Percentiles rank a stretch among this genome's conserved stretches.
phyloP scores from a whole-genome alignment of 2,329 filamentous ascomycete genomes.

The Rutstroemia sp. region DNA sequence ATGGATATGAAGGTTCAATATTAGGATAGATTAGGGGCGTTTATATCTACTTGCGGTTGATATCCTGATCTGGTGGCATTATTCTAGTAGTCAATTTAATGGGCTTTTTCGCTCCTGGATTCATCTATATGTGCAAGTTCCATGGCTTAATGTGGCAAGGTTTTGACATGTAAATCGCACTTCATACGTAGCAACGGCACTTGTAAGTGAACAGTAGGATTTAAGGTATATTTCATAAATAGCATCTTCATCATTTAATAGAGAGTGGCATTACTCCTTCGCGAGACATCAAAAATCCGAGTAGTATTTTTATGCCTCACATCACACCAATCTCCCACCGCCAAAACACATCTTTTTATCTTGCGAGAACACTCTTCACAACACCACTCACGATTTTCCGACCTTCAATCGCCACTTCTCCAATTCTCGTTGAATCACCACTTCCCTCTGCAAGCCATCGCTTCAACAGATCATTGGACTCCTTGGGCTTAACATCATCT shows the following conservation, averaged over 20 bases:
- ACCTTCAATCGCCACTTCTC: slow-evolving; percentile 24
- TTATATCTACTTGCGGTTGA: neutral
- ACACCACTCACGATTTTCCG: slow-evolving; percentile 23
- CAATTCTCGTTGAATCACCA: slow-evolving; percentile 27
- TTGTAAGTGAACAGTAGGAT: too few species aligned
- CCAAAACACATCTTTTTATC: slow-evolving; percentile 8
- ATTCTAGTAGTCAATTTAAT: neutral
- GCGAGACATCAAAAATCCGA: too few species aligned
- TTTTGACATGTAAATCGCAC: neutral
- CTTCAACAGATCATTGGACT: slow-evolving; percentile 80
- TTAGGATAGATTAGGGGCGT: neutral
- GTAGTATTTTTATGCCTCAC: neutral
- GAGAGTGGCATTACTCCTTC: too few species aligned
- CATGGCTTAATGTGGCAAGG: neutral
- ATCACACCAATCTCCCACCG: neutral
- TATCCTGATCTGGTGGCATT: neutral
- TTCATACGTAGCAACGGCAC: too few species aligned
- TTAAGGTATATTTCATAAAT: too few species aligned
- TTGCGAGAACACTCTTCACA: slow-evolving; percentile 25
- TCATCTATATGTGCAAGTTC: neutral
- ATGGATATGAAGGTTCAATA: neutral
- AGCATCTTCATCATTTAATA: too few species aligned
- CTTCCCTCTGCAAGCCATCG: slow-evolving; percentile 61
- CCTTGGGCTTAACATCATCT: slow-evolving; percentile 73
- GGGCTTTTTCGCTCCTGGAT: neutral